Conservation (phyloP, 2,329 filamentous ascomycete genomes). For the Xylariaceae sp. region DNA sequence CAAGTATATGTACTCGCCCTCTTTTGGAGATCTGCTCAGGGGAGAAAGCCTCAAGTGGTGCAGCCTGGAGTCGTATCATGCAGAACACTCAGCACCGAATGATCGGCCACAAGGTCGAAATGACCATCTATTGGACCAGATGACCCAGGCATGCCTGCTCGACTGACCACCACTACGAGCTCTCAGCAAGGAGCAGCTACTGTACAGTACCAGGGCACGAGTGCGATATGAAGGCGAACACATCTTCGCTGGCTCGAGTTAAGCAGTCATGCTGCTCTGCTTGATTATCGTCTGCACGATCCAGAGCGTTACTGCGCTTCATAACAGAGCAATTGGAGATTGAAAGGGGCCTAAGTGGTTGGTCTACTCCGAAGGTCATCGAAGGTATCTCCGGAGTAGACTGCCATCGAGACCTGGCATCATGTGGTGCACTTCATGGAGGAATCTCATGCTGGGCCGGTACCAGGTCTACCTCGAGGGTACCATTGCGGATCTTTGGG, state of each 20-base stretch:
- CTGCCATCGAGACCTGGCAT: not conserved
- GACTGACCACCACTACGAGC: not conserved
- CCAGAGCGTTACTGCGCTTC: no score
- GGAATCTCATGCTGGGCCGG: not conserved
- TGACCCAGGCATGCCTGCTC: slow-evolving; percentile 5
- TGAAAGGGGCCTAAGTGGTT: no score
- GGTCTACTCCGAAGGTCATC: no score
- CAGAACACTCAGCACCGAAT: slow-evolving; percentile 5
- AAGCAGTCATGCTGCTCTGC: no score
- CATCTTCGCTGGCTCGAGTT: no score
- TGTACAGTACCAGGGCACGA: no score
- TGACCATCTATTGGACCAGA: slow-evolving; percentile 11
- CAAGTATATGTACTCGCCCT: not conserved
- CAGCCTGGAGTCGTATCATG: slow-evolving; percentile 1
- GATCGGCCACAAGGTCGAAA: not conserved
- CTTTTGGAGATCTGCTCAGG: not conserved
- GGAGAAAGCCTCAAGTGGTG: not conserved
- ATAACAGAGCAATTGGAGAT: no score
- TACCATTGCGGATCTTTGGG: not conserved
- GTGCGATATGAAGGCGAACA: no score
- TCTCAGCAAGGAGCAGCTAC: not conserved
- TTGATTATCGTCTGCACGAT: no score
- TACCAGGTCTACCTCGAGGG: not conserved
- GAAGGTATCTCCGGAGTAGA: not conserved
- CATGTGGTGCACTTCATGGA: not conserved